These are phyloP conservation scores for Medicago ruthenica DNA, from an alignment of 306 rosid species.

Conservation along the genomic window DNA sequence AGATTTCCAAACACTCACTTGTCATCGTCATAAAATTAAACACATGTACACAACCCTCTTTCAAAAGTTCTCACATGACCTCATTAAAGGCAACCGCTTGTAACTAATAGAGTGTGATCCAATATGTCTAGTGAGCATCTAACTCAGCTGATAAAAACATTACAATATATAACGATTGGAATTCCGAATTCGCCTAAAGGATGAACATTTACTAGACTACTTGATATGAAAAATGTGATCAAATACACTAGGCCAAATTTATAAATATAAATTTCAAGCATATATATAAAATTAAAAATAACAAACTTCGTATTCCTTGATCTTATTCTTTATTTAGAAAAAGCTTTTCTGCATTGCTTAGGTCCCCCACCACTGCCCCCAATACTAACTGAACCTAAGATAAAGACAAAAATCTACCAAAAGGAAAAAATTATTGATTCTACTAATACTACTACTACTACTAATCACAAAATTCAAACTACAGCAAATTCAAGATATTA, in stretches of 20 bases:
- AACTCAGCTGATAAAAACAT: too few species aligned
- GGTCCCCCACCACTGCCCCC: background rate
- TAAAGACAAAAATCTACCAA: background rate
- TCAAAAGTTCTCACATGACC: background rate
- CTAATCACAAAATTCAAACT: background rate
- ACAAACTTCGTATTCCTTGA: background rate
- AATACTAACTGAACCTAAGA: background rate
- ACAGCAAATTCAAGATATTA: constrained; percentile 13
- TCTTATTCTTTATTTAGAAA: background rate
- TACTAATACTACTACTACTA: background rate
- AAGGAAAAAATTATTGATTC: background rate
- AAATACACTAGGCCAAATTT: background rate
- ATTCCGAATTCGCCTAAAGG: too few species aligned
- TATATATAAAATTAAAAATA: background rate
- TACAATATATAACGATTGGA: too few species aligned
- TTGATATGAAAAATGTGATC: too few species aligned
- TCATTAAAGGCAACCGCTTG: background rate
- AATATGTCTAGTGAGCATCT: too few species aligned
- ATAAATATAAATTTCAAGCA: background rate
- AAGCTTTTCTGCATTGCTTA: background rate
- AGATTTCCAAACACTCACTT: background rate
- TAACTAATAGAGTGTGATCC: background rate
- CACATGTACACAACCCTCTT: background rate
- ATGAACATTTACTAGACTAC: too few species aligned
- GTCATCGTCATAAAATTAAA: background rate